Percentiles rank a stretch among this genome's conserved stretches.
These are phyloP conservation scores for Phytophthora pinifolia DNA, from an alignment of 352 stramenopile species.

Conservation along the genomic window DNA sequence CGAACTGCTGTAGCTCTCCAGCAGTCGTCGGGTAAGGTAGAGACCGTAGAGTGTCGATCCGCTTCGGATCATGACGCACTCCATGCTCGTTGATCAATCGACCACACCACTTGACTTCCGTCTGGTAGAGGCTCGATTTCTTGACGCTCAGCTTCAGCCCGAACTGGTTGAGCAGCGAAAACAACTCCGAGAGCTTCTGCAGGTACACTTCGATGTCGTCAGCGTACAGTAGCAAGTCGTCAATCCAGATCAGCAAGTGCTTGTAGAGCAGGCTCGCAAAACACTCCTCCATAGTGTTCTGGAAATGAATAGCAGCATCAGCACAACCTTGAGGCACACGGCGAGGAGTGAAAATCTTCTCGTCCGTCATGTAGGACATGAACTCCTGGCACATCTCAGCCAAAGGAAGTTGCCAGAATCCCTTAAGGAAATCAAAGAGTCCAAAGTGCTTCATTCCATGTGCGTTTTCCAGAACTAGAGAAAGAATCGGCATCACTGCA, in stretches of 20 bases:
- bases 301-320: constrained; percentile 10
- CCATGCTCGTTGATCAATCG: neutral
- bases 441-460: too few species aligned
- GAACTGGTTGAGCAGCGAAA: constrained; percentile 17
- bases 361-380: constrained; percentile 22
- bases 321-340: constrained; percentile 13
- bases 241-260: constrained; percentile 32
- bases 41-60: neutral
- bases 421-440: constrained; percentile 7
- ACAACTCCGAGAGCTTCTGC: constrained; percentile 19
- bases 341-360: constrained; percentile 20
- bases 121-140: constrained; percentile 25
- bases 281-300: constrained; percentile 10
- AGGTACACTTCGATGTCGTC: constrained; percentile 20
- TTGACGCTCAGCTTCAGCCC: constrained; percentile 24
- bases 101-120: constrained; percentile 19
- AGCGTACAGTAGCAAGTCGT: constrained; percentile 31
- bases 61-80: neutral
- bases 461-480: too few species aligned
- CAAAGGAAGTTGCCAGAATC: too few species aligned
- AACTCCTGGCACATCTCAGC: constrained; percentile 5
- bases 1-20: too few species aligned
- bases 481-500: too few species aligned
- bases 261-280: constrained; percentile 6
- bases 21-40: neutral